Evolutionary conservation across 2,329 filamentous ascomycete species (phyloP).

Genomic region (Paracamarosporium sp.): DNA sequence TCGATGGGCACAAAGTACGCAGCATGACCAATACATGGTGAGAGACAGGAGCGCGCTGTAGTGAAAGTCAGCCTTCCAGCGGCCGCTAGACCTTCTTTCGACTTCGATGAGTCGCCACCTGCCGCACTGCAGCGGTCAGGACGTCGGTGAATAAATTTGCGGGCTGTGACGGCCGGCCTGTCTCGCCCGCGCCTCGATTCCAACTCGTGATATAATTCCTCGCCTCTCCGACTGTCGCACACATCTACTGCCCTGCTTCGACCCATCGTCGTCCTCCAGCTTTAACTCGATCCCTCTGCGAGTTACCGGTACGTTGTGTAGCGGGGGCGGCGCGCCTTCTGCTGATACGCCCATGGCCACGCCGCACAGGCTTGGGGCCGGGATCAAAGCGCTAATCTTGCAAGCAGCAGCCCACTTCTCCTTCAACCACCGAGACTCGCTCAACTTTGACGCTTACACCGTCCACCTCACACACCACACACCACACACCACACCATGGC

Average conservation of each 20-base stretch:
- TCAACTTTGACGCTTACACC: constrained; percentile 19
- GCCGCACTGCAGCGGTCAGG: constrained; percentile 23
- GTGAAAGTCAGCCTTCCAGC: constrained; percentile 29
- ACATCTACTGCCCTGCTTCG: constrained; percentile 10
- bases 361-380: constrained; percentile 31
- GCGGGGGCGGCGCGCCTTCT: constrained; percentile 30
- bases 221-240: constrained; percentile 15
- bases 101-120: constrained; percentile 42
- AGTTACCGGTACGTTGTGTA: constrained; percentile 27
- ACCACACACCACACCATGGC: constrained; percentile 64
- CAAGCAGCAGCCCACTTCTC: constrained; percentile 42
- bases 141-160: constrained; percentile 40
- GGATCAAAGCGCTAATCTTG: constrained; percentile 41
- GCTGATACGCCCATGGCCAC: constrained; percentile 35
- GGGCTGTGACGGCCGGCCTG: constrained; percentile 28
- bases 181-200: constrained; percentile 25
- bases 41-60: constrained; percentile 21
- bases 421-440: constrained; percentile 36
- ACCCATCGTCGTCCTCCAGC: too few species aligned
- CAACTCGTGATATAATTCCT: constrained; percentile 26
- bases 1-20: not conserved
- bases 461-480: constrained; percentile 20
- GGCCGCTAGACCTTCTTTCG: constrained; percentile 24
- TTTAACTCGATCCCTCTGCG: constrained; percentile 8
- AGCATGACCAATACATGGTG: not conserved